Conservation (phyloP, 371 early-diverging fungal genomes). For the Paraphysoderma sedebokerense region DNA sequence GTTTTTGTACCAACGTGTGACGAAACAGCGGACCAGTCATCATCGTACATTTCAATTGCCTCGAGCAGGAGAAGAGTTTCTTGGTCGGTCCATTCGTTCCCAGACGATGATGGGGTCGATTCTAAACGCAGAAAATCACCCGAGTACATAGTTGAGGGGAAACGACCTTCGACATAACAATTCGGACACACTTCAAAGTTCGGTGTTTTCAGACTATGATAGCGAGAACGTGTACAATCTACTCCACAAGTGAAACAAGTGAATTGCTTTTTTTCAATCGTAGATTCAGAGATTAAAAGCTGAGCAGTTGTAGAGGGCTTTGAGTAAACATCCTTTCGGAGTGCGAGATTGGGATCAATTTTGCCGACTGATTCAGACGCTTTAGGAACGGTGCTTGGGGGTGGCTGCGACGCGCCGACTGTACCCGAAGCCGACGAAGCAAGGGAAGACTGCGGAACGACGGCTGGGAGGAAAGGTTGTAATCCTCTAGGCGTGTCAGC, state of each 20-base stretch:
- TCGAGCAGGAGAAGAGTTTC: conserved; percentile 88
- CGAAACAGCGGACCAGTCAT: conserved; percentile 91
- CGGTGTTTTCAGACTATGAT: conserved; percentile 63
- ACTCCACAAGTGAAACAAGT: conserved; percentile 80
- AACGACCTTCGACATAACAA: conserved; percentile 87
- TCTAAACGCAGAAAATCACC: conserved; percentile 76
- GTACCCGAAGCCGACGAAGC: not conserved
- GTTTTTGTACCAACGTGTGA: conserved; percentile 85
- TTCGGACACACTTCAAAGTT: conserved; percentile 67
- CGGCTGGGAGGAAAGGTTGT: conserved; percentile 56
- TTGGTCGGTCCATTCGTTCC: conserved; percentile 77
- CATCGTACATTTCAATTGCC: conserved; percentile 87
- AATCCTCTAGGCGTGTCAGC: conserved; percentile 90
- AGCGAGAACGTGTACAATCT: conserved; percentile 60
- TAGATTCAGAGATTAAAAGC: not conserved
- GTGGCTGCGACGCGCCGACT: not conserved
- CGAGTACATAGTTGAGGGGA: conserved; percentile 63
- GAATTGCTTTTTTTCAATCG: conserved; percentile 5
- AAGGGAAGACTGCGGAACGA: not conserved
- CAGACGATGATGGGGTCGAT: conserved; percentile 11
- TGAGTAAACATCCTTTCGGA: conserved; percentile 39
- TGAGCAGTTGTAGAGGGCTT: conserved; percentile 1
- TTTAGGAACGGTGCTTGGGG: not conserved
- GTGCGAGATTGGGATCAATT: conserved; percentile 13
- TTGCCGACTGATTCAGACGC: not conserved